Evolutionary conservation across 2,329 filamentous ascomycete species (phyloP), one percentile per base, ranked within the genome.

Genomic region (Neonectria ditissima): DNA sequence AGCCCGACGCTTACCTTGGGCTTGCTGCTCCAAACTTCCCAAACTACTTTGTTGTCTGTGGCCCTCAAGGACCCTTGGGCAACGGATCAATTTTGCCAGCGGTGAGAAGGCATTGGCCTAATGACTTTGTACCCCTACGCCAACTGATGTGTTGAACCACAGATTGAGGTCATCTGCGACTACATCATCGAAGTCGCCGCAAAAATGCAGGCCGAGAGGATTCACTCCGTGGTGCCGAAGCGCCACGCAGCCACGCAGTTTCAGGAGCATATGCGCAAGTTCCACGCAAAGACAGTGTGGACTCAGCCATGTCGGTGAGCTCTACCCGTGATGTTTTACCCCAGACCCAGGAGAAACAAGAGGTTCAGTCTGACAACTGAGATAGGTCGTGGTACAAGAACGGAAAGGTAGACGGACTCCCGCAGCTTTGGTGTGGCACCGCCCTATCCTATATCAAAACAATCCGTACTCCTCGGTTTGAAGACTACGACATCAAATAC

Each of bases 141-240:
- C n/a, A n/a, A n/a, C n/a, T n/a, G n/a, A n/a, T n/a, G n/a, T n/a
- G n/a, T n/a, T n/a, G n/a, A n/a, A n/a, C 32, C 50, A 39, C 34
- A 37, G 34, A 37, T 37, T 37, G 34, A 37, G 10, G 34, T 37
- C 34, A 37, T 37, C 4, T 37, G 34, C 16, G 34, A 37, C 34
- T 37, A 37, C 34, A 37, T 37, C 16, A 14, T 53, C 30, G 18
- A 30, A 5, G 50, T 24, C 4, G 28, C 32, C 4, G 4, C 18
- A 30, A 53, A 53, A 18, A 53, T 53, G 50, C 50, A 53, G 39
- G 32, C 11, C 4, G 50, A 53, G n/a, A 28, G 28, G 5, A 53
- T 53, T 16, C 37, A 30, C 5, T 18, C 50, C 13, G 9, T 53
- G 5, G 50, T 37, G 8, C 16, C 32, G 8, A 11, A 18, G 16